These are phyloP conservation scores for Nissolia schottii DNA, from an alignment of 306 rosid species.

Conservation along the genomic window DNA sequence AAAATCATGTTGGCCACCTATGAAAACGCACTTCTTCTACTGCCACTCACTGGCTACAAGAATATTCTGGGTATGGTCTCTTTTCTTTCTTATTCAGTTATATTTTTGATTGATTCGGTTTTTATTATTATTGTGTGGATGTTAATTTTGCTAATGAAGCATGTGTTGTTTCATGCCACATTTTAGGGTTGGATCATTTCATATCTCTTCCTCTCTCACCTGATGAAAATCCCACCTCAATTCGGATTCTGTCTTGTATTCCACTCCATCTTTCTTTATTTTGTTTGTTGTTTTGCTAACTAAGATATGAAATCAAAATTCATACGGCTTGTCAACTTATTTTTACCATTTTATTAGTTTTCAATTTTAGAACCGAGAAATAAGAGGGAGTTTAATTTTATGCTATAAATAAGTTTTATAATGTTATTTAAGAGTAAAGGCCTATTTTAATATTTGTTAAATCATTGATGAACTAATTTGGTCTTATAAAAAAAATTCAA, in stretches of 20 bases:
- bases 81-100: not conserved
- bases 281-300: not conserved
- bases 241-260: not conserved
- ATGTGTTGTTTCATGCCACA: not conserved
- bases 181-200: not conserved
- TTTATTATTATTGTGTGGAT: not conserved
- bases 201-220: not conserved
- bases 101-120: not conserved
- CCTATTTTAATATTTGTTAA: no score
- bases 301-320: not conserved
- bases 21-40: not conserved
- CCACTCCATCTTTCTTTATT: not conserved
- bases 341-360: not conserved
- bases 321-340: not conserved
- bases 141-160: not conserved
- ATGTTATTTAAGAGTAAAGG: no score
- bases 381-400: no score
- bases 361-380: no score
- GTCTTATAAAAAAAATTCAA: no score
- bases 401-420: no score
- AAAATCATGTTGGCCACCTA: not conserved
- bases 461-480: no score
- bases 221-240: not conserved
- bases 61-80: constrained; percentile 31
- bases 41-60: not conserved